Evolutionary conservation across 2,329 filamentous ascomycete genomes (phyloP).

Genomic region (Cladosporium cucumerinum): DNA sequence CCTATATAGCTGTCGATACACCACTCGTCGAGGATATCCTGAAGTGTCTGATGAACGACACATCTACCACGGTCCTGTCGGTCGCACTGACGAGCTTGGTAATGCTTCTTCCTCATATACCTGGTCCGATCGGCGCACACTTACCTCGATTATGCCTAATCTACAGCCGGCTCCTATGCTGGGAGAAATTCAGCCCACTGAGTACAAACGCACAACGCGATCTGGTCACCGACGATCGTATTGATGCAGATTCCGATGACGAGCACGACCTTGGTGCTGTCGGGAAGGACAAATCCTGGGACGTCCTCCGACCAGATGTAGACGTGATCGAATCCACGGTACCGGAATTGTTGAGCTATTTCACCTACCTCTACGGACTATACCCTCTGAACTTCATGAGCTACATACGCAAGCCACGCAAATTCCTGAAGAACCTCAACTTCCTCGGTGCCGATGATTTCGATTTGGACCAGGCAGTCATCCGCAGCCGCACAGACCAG

Average conservation of each 20-base stretch:
- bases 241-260: slow-evolving; percentile 31
- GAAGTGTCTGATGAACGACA: slow-evolving; percentile 71
- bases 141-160: slow-evolving; percentile 76
- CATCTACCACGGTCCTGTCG: slow-evolving; percentile 72
- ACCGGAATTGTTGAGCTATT: slow-evolving; percentile 69
- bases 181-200: slow-evolving; percentile 56
- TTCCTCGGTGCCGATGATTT: slow-evolving; percentile 68
- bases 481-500: slow-evolving; percentile 69
- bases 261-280: slow-evolving; percentile 40
- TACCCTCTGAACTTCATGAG: slow-evolving; percentile 85
- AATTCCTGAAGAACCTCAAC: slow-evolving; percentile 71
- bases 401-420: slow-evolving; percentile 78
- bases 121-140: slow-evolving; percentile 64
- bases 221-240: slow-evolving; percentile 35
- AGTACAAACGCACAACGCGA: slow-evolving; percentile 34
- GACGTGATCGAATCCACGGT: slow-evolving; percentile 61
- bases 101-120: slow-evolving; percentile 81
- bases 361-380: slow-evolving; percentile 76
- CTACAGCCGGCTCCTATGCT: slow-evolving; percentile 75
- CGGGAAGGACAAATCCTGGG: slow-evolving; percentile 54
- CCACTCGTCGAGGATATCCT: slow-evolving; percentile 68
- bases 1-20: slow-evolving; percentile 70
- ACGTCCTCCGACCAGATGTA: slow-evolving; percentile 59
- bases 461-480: slow-evolving; percentile 74
- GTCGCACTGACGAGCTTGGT: slow-evolving; percentile 70